Evolutionary conservation across 1,284 basidiomycete genomes (phyloP).

Genomic region (Pyrrhoderma lamaoense): DNA sequence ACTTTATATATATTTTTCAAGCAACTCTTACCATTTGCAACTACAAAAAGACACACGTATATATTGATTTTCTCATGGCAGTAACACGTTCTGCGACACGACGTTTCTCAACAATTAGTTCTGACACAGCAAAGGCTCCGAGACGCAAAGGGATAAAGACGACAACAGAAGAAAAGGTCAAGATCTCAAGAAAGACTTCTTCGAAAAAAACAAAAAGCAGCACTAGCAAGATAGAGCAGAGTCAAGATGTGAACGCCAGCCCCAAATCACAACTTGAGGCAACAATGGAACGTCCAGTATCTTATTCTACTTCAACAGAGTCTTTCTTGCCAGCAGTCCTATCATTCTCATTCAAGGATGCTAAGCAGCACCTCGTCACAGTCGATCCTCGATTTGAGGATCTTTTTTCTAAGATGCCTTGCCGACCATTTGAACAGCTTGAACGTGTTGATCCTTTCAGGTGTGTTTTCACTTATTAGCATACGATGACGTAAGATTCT

Average conservation of each 20-base stretch:
- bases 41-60: too few relatives aligned
- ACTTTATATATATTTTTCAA: background rate
- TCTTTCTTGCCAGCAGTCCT: constrained; percentile 54
- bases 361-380: constrained; percentile 61
- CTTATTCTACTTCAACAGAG: background rate
- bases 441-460: constrained; percentile 71
- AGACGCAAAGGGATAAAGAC: background rate
- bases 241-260: background rate
- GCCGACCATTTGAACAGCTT: constrained; percentile 68
- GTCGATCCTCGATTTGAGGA: constrained; percentile 67
- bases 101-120: constrained; percentile 1
- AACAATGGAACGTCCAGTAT: background rate
- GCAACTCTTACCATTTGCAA: background rate
- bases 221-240: background rate
- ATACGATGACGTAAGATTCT: background rate
- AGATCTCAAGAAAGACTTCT: background rate
- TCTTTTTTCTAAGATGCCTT: constrained; percentile 57
- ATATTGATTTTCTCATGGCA: constrained; percentile 1
- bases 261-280: background rate
- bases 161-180: background rate
- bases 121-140: background rate
- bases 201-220: constrained; percentile 1
- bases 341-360: constrained; percentile 68
- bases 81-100: constrained; percentile 11
- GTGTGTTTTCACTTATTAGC: constrained; percentile 29